A percentile compares a stretch with the other conserved stretches of the same genome.
Conservation (phyloP, 805 yeast genomes). For the Teunomyces tritomae region DNA sequence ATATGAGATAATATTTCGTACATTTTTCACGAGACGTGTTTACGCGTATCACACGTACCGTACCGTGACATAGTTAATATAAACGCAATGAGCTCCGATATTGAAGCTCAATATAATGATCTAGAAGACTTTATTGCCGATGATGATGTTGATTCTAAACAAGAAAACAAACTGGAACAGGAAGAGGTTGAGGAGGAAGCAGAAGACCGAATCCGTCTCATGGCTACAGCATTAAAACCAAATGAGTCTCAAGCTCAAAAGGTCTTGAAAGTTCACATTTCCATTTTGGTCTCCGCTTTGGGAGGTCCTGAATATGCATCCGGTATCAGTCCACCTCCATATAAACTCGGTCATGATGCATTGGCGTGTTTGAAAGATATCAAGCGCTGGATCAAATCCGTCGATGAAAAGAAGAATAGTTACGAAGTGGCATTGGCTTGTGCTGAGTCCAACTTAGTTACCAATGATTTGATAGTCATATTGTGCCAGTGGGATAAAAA, state of each 20-base stretch:
- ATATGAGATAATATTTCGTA: neutral
- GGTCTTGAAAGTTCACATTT: conserved; percentile 66
- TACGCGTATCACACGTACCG: conserved; percentile 1
- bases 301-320: conserved; percentile 83
- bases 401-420: conserved; percentile 68
- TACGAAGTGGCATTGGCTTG: conserved; percentile 88
- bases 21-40: neutral
- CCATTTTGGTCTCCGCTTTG: conserved; percentile 79
- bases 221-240: conserved; percentile 26
- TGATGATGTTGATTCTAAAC: conserved; percentile 15
- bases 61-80: neutral
- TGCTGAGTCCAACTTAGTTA: conserved; percentile 71
- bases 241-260: conserved; percentile 36
- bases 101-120: conserved; percentile 22
- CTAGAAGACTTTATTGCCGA: conserved; percentile 36
- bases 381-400: conserved; percentile 81
- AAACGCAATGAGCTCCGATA: conserved; percentile 5
- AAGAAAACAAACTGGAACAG: neutral
- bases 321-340: conserved; percentile 45
- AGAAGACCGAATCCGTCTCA: conserved; percentile 19
- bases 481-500: conserved; percentile 66
- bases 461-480: conserved; percentile 71
- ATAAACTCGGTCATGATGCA: conserved; percentile 86
- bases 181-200: conserved; percentile 13
- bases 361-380: conserved; percentile 82